phyloP scores from a whole-genome alignment of 1,284 basidiomycete genomes.

The Ustilago tritici region DNA sequence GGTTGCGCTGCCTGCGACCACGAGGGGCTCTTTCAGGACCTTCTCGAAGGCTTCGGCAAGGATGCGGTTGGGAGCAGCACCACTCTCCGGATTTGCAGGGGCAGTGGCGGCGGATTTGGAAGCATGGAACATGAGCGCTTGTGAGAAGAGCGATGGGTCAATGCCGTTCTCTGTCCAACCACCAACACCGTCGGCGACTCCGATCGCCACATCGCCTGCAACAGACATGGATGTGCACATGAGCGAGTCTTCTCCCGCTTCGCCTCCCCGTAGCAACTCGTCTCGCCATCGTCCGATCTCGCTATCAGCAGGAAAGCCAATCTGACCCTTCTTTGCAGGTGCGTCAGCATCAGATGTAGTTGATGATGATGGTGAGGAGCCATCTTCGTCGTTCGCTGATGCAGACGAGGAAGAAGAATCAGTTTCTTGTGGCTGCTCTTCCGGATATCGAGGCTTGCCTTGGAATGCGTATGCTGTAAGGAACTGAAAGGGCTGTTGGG shows the following conservation, averaged over 20 bases:
- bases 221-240: constrained; percentile 75
- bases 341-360: background rate
- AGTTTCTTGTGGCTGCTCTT: constrained; percentile 35
- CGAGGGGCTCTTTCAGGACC: constrained; percentile 78
- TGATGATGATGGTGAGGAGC: constrained; percentile 6
- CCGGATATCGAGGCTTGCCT: constrained; percentile 75
- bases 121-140: constrained; percentile 79
- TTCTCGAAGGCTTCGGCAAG: constrained; percentile 80
- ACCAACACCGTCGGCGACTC: constrained; percentile 79
- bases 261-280: constrained; percentile 72
- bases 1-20: constrained; percentile 86
- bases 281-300: constrained; percentile 81
- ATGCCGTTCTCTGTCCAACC: constrained; percentile 82
- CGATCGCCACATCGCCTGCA: constrained; percentile 80
- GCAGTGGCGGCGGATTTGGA: constrained; percentile 71
- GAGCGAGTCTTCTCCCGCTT: constrained; percentile 71
- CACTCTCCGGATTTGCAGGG: constrained; percentile 18
- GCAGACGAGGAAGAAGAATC: constrained; percentile 25
- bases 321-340: constrained; percentile 61
- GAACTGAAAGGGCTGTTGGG: constrained; percentile 74
- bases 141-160: constrained; percentile 82
- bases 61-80: constrained; percentile 72
- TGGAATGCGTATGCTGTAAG: constrained; percentile 82
- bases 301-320: constrained; percentile 77
- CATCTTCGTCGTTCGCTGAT: constrained; percentile 31